Conservation (phyloP, 495 filamentous ascomycete species). For the Massariosphaeria phaeospora region DNA sequence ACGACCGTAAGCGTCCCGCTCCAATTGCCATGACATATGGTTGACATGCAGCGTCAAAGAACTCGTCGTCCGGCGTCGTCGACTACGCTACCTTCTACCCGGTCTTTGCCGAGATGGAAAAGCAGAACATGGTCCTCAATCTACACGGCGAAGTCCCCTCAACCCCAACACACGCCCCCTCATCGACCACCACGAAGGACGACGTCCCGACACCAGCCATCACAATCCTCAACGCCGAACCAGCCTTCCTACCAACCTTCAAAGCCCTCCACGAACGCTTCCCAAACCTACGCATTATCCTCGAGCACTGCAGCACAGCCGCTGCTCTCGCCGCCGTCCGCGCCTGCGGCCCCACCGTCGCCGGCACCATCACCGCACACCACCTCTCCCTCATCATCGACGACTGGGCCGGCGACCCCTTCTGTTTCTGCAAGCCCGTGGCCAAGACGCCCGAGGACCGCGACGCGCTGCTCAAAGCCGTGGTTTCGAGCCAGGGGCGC, state of each 20-base stretch:
- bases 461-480: conserved; percentile 65
- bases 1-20: conserved; percentile 52
- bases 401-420: conserved; percentile 67
- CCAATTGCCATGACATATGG: no score
- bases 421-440: conserved; percentile 77
- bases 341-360: conserved; percentile 69
- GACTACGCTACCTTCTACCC: conserved; percentile 66
- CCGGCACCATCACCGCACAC: conserved; percentile 69
- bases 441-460: conserved; percentile 62
- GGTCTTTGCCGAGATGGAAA: conserved; percentile 75
- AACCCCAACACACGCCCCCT: conserved; percentile 22
- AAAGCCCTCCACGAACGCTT: conserved; percentile 65
- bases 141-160: conserved; percentile 58
- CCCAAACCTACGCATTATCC: conserved; percentile 73
- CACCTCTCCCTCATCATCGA: conserved; percentile 76
- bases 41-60: conserved; percentile 35
- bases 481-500: conserved; percentile 61
- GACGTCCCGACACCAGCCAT: no score
- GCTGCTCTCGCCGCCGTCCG: conserved; percentile 75
- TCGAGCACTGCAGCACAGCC: conserved; percentile 78
- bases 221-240: conserved; percentile 76
- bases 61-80: conserved; percentile 75
- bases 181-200: conserved; percentile 24
- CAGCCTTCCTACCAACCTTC: conserved; percentile 73
- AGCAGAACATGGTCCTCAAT: conserved; percentile 59